Conservation (phyloP, 2,329 filamentous ascomycete species). For the Ambrosiella cleistominuta region DNA sequence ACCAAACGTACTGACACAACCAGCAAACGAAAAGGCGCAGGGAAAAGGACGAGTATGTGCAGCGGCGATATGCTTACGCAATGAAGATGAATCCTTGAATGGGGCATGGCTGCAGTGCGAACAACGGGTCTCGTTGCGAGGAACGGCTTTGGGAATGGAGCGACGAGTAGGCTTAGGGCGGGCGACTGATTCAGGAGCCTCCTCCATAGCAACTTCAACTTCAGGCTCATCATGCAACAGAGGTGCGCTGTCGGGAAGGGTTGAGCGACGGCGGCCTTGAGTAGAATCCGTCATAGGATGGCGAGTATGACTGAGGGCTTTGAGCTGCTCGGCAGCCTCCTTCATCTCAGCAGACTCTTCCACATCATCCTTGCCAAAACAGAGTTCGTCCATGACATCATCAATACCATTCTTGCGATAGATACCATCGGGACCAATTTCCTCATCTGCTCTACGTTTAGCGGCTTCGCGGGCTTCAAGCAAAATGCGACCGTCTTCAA, state of each 20-base stretch:
- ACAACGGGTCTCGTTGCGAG: conserved; percentile 45
- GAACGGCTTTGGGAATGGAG: conserved; percentile 28
- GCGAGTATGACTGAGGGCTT: conserved; percentile 45
- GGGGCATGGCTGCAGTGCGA: conserved; percentile 44
- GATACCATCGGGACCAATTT: conserved; percentile 1
- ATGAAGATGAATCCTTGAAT: conserved; percentile 48
- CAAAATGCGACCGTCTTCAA: conserved; percentile 39
- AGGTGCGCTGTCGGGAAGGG: conserved; percentile 23
- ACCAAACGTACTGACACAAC: conserved; percentile 66
- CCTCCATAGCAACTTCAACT: conserved; percentile 19
- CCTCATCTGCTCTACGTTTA: conserved; percentile 9
- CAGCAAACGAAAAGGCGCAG: conserved; percentile 72
- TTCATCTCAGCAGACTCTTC: conserved; percentile 54
- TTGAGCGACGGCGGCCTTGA: conserved; percentile 16
- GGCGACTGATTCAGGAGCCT: conserved; percentile 16
- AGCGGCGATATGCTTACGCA: conserved; percentile 49
- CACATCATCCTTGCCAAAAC: conserved; percentile 20
- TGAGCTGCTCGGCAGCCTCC: conserved; percentile 48
- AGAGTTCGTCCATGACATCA: conserved; percentile 9
- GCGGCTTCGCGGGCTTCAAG: conserved; percentile 34
- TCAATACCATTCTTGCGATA: conserved; percentile 5
- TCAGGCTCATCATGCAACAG: conserved; percentile 23
- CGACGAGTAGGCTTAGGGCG: conserved; percentile 26
- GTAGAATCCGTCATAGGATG: conserved; percentile 26
- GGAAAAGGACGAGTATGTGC: conserved; percentile 59